A percentile compares a stretch with the other conserved stretches of the same genome.
Evolutionary conservation across 768 basidiomycete species (phyloP).

Genomic region (Lentinula edodes): DNA sequence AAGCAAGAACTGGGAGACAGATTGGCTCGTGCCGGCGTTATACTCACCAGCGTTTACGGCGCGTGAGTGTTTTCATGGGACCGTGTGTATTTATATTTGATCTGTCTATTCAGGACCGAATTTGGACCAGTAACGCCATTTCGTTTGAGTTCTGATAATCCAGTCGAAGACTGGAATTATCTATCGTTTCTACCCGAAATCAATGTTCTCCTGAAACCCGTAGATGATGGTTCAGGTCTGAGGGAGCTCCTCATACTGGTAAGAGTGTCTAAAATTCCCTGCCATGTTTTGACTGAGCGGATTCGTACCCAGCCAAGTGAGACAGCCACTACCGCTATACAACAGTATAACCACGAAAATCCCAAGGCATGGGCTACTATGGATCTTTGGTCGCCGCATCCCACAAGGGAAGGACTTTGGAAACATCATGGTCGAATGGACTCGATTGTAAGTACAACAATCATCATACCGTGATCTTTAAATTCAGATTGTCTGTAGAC

Average conservation of each 20-base stretch:
- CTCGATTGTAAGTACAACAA: conserved; percentile 13
- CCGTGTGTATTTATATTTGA: neutral
- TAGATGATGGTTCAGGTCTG: neutral
- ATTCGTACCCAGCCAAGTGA: neutral
- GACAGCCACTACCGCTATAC: neutral
- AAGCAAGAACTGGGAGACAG: neutral
- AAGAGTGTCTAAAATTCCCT: neutral
- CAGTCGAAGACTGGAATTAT: neutral
- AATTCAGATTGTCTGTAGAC: conserved; percentile 11
- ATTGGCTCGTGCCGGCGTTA: neutral
- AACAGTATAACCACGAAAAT: neutral
- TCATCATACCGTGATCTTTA: neutral
- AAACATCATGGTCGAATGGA: conserved; percentile 16
- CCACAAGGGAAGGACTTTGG: conserved; percentile 10
- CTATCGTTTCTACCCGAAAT: neutral
- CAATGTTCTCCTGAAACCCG: neutral
- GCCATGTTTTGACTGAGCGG: neutral
- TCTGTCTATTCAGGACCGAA: neutral
- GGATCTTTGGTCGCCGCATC: neutral
- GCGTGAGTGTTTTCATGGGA: neutral
- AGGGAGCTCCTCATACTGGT: neutral
- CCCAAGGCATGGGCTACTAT: neutral
- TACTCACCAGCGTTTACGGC: neutral
- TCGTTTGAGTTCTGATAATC: neutral
- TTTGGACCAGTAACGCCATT: neutral